These are phyloP conservation scores for Asparagopsis taxiformis DNA, from an alignment of 31 red algal genomes.

Conservation along the genomic window DNA sequence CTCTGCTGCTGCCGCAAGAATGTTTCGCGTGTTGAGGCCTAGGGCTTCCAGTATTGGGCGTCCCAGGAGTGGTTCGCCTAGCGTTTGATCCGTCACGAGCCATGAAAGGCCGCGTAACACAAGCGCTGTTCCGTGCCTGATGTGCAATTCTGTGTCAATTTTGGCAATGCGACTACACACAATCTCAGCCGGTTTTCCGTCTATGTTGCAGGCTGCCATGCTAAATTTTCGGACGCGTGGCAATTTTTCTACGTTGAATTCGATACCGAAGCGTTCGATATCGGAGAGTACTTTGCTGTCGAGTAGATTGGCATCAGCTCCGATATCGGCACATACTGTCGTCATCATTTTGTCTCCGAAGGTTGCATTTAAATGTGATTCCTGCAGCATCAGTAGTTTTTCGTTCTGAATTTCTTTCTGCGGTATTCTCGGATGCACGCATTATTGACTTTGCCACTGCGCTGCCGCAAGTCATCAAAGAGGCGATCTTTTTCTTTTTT, in stretches of 20 bases:
- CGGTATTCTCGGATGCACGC: not conserved
- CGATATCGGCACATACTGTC: constrained; percentile 5
- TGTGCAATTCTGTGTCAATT: not conserved
- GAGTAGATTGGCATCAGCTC: constrained; percentile 5
- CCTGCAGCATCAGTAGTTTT: not conserved
- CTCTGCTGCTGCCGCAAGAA: constrained; percentile 3
- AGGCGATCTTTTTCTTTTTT: constrained; percentile 13
- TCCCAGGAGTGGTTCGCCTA: not conserved
- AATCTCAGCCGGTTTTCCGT: not conserved
- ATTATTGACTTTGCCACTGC: not conserved
- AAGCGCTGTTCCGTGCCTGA: not conserved
- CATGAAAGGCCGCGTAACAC: not conserved
- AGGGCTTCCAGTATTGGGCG: not conserved
- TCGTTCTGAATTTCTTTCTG: too few species aligned
- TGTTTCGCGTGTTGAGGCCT: not conserved
- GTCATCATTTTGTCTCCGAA: constrained; percentile 1
- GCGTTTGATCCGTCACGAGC: not conserved
- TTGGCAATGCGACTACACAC: not conserved
- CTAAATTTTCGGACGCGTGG: not conserved
- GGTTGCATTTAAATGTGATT: constrained; percentile 5
- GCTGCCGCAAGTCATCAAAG: not conserved
- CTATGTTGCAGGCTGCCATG: too few species aligned
- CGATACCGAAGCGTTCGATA: not conserved
- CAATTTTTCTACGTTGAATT: not conserved
- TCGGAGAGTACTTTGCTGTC: not conserved